Conservation (phyloP, 306 rosid species). For the Gastrolobium villosum region DNA sequence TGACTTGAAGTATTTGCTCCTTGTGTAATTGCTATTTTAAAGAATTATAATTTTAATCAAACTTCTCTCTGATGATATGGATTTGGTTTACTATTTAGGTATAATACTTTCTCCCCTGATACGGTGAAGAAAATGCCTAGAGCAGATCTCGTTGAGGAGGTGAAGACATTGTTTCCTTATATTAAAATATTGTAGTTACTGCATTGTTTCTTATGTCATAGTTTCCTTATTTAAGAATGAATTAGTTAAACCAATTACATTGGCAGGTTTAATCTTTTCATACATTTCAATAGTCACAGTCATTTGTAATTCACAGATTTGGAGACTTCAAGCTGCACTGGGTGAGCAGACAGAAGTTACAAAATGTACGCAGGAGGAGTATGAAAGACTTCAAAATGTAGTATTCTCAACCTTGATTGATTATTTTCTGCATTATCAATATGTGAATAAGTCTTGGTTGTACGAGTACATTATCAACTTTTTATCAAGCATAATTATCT, state of each 20-base stretch:
- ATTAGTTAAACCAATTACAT: slow-evolving; percentile 4
- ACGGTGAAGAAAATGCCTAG: slow-evolving; percentile 90
- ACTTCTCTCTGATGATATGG: slow-evolving; percentile 33
- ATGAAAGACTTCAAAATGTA: slow-evolving; percentile 87
- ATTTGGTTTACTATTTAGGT: slow-evolving; percentile 63
- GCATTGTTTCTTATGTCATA: neutral
- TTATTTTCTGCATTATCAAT: slow-evolving; percentile 17
- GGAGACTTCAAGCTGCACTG: slow-evolving; percentile 93
- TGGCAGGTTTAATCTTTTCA: slow-evolving; percentile 4
- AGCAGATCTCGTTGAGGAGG: slow-evolving; percentile 92
- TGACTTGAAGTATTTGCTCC: slow-evolving; percentile 16
- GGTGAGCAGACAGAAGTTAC: slow-evolving; percentile 90
- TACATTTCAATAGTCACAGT: slow-evolving; percentile 37
- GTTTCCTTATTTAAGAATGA: slow-evolving; percentile 21
- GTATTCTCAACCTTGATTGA: slow-evolving; percentile 37
- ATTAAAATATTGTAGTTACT: slow-evolving; percentile 10
- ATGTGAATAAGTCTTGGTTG: slow-evolving; percentile 24
- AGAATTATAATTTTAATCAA: slow-evolving; percentile 18
- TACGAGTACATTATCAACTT: slow-evolving; percentile 1
- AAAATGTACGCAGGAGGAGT: slow-evolving; percentile 78
- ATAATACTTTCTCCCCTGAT: slow-evolving; percentile 88
- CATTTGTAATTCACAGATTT: slow-evolving; percentile 63
- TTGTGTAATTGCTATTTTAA: slow-evolving; percentile 6
- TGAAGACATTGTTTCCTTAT: slow-evolving; percentile 41
- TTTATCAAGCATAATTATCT: neutral